Evolutionary conservation across 371 early-diverging fungal species (phyloP).

Genomic region (Basidiobolus meristosporus): DNA sequence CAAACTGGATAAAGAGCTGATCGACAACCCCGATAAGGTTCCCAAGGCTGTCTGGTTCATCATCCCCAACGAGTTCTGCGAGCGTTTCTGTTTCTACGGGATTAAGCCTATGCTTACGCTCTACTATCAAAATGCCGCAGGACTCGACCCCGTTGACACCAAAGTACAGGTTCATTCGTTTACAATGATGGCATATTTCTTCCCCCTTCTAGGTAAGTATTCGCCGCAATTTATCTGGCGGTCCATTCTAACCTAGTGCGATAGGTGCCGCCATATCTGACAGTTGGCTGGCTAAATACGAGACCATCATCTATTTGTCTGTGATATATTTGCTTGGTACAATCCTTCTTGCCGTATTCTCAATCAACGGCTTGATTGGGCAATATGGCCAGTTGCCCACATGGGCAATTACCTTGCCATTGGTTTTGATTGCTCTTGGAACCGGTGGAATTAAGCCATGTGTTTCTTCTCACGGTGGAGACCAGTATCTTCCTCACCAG

Average conservation of each 20-base stretch:
- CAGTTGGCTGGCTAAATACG: slow-evolving; percentile 37
- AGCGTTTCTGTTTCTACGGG: slow-evolving; percentile 8
- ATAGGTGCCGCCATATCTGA: slow-evolving; percentile 43
- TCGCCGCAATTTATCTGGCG: too few relatives aligned
- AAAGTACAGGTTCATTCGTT: slow-evolving; percentile 18
- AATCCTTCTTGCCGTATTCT: slow-evolving; percentile 11
- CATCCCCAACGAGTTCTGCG: slow-evolving; percentile 7
- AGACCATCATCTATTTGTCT: slow-evolving; percentile 35
- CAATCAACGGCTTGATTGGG: slow-evolving; percentile 9
- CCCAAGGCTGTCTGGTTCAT: slow-evolving; percentile 7
- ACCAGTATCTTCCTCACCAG: slow-evolving; percentile 9
- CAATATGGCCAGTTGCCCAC: slow-evolving; percentile 5
- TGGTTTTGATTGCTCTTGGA: too few relatives aligned
- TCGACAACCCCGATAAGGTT: not conserved
- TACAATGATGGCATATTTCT: slow-evolving; percentile 31
- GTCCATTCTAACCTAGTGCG: too few relatives aligned
- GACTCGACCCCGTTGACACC: slow-evolving; percentile 5
- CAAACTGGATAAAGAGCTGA: slow-evolving; percentile 1
- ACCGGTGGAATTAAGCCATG: too few relatives aligned
- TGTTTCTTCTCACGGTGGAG: slow-evolving; percentile 30
- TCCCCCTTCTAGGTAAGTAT: too few relatives aligned
- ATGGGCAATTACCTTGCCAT: slow-evolving; percentile 8
- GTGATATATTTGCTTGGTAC: slow-evolving; percentile 25
- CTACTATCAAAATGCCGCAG: slow-evolving; percentile 8
- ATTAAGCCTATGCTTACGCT: slow-evolving; percentile 2